These are phyloP conservation scores for Asterophora lycoperdoides DNA, from an alignment of 768 basidiomycete genomes.

Conservation along the genomic window DNA sequence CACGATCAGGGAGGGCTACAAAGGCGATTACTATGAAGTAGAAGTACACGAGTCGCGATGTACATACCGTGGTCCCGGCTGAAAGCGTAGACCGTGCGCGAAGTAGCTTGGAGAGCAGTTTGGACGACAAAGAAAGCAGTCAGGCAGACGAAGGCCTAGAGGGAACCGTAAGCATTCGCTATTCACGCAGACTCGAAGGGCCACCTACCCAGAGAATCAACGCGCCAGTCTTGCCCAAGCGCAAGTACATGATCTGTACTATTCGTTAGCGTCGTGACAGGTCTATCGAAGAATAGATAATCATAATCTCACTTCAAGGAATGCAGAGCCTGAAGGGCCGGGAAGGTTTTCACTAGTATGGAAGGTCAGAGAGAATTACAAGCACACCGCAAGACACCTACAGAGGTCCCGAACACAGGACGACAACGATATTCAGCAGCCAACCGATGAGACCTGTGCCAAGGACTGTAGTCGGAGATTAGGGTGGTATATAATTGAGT, in stretches of 20 bases:
- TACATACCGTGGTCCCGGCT: conserved; percentile 66
- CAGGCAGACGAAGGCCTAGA: conserved; percentile 67
- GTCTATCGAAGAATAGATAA: neutral
- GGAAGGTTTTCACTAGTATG: conserved; percentile 54
- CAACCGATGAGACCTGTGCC: conserved; percentile 79
- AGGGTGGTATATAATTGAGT: neutral
- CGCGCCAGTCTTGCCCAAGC: conserved; percentile 74
- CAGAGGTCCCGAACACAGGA: conserved; percentile 81
- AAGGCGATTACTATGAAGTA: conserved; percentile 1
- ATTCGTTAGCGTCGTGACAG: neutral
- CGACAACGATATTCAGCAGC: conserved; percentile 81
- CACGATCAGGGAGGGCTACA: conserved; percentile 66
- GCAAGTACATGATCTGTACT: conserved; percentile 63
- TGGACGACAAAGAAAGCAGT: conserved; percentile 87
- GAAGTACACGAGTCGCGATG: neutral
- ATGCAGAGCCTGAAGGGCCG: conserved; percentile 65
- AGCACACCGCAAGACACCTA: conserved; percentile 28
- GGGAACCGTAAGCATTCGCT: neutral
- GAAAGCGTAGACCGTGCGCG: conserved; percentile 81
- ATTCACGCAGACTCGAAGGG: neutral
- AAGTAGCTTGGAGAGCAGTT: conserved; percentile 77
- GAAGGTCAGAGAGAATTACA: conserved; percentile 9
- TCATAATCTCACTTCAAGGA: conserved; percentile 49
- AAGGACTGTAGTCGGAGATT: conserved; percentile 40
- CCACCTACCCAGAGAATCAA: conserved; percentile 68